Evolutionary conservation across 352 stramenopile species (phyloP), one percentile per base, ranked within the genome.

Genomic region (Phytophthora nicotianae): DNA sequence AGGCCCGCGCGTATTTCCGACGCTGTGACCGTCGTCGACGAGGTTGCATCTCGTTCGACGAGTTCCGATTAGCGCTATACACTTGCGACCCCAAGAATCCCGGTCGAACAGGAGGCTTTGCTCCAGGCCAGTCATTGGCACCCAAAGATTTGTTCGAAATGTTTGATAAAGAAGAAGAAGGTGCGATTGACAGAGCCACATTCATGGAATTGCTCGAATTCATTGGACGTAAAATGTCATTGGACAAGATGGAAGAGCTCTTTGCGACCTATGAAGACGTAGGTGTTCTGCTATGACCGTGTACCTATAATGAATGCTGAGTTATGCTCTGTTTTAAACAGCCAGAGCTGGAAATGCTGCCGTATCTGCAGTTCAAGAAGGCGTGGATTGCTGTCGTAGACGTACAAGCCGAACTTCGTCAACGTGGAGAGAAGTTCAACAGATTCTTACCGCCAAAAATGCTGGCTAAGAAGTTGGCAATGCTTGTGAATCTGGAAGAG

Each of bases 91-190:
- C 86, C 11, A 90, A 90, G 63, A 86, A 94, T 48, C 86, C 83
- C 6, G 78, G 65, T 11, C 80, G 82, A 5, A 91, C 82, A 1
- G 77, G 58, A 32, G 86, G 86, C 33, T 94, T 94, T 47, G 72
- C 81, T 0, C 81, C 86, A 0, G 82, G 82, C 1, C 83, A 91
- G 55, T 75, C 80, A n/a, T 45, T 94, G 10, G 78, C 76, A 2
- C 83, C 83, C 0, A 94, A 93, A 20, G 83, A 94, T 54, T 13
- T 93, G 24, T 94, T 94, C 29, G 77, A 88, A 9, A 93, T 94
- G 78, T 94, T 89, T 52, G 86, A 93, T 57, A 74, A 69, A 3
- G 80, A 90, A 0, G 83, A 91, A 26, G 60, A 87, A 62, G 81
- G 83, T n/a, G 73, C 67, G 14, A 78, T 94, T 14, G 83, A 91